These are phyloP conservation scores for Penicillium sp. DNA, from an alignment of 2,329 filamentous ascomycete species.

Conservation along the genomic window DNA sequence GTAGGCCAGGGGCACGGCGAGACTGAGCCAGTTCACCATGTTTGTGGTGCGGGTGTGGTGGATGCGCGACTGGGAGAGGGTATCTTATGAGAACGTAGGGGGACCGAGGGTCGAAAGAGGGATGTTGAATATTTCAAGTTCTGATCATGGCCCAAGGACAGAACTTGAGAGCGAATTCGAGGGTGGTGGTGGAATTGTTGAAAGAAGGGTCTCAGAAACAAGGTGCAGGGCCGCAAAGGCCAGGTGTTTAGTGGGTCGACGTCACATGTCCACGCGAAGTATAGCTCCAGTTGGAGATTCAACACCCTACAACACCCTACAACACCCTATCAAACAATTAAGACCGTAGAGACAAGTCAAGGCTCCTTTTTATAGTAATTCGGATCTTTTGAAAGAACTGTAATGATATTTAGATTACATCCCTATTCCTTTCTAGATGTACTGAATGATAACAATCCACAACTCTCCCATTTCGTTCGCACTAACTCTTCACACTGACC, in stretches of 20 bases:
- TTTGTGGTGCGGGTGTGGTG: slow-evolving; percentile 31
- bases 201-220: slow-evolving; percentile 15
- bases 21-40: slow-evolving; percentile 75
- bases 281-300: neutral
- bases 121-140: slow-evolving; percentile 3
- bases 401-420: slow-evolving; percentile 11
- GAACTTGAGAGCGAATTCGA: neutral
- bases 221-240: slow-evolving; percentile 24
- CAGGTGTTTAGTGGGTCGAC: slow-evolving; percentile 33
- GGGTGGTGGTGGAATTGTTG: slow-evolving; percentile 4
- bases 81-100: neutral
- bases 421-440: slow-evolving; percentile 7
- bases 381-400: too few relatives aligned
- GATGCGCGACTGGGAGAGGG: slow-evolving; percentile 5
- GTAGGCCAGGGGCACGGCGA: slow-evolving; percentile 87
- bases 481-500: neutral
- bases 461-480: neutral
- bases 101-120: neutral
- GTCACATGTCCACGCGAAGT: slow-evolving; percentile 28
- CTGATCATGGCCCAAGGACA: slow-evolving; percentile 13
- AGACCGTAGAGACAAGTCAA: too few relatives aligned
- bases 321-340: too few relatives aligned
- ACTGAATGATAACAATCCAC: neutral
- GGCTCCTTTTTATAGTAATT: too few relatives aligned
- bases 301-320: neutral